These are phyloP conservation scores for Phytophthora hybrid DNA, from an alignment of 352 stramenopile species.

Conservation along the genomic window DNA sequence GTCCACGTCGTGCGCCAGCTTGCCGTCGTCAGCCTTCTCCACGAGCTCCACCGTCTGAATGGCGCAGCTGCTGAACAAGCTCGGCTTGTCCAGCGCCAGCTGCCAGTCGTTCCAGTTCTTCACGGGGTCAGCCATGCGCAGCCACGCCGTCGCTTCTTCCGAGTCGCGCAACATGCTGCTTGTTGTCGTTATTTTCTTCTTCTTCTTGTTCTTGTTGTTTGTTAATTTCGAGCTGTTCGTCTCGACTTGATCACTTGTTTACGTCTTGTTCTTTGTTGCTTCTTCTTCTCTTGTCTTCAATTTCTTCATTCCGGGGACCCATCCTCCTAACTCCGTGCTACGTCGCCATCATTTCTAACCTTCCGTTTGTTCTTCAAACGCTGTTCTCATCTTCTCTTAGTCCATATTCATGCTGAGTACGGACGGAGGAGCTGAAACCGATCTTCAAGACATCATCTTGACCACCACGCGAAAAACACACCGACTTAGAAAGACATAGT, in stretches of 20 bases:
- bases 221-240: constrained; percentile 46
- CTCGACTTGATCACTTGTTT: constrained; percentile 52
- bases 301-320: constrained; percentile 84
- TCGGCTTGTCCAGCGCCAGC: constrained; percentile 53
- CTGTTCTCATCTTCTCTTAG: constrained; percentile 51
- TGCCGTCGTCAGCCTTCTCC: constrained; percentile 77
- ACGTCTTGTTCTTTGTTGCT: constrained; percentile 48
- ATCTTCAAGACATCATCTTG: constrained; percentile 83
- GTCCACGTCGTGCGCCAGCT: constrained; percentile 79
- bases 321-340: constrained; percentile 84
- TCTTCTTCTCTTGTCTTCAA: constrained; percentile 78
- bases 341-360: constrained; percentile 83
- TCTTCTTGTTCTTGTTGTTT: constrained; percentile 38
- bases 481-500: constrained; percentile 93
- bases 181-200: constrained; percentile 36
- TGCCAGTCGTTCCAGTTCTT: constrained; percentile 63
- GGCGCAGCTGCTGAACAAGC: constrained; percentile 33
- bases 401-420: constrained; percentile 73
- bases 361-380: constrained; percentile 73
- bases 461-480: constrained; percentile 74
- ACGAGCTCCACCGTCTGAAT: constrained; percentile 46
- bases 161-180: constrained; percentile 69
- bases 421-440: constrained; percentile 68
- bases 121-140: constrained; percentile 54
- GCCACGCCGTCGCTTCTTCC: constrained; percentile 66